Conservation (phyloP, 148 eudicot species). For the Fallopia convolvulus region DNA sequence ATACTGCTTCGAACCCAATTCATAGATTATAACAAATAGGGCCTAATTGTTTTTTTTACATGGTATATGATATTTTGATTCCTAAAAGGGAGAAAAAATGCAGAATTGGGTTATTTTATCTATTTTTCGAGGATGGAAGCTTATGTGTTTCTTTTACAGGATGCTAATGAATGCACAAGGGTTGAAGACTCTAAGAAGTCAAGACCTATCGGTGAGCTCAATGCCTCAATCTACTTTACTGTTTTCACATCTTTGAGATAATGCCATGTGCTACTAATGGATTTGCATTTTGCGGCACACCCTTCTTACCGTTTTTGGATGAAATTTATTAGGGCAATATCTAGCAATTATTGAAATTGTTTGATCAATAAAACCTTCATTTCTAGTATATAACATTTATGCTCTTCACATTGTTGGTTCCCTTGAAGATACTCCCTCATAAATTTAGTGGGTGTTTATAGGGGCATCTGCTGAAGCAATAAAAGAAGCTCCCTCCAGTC, state of each 20-base stretch:
- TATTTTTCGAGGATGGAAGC: not conserved
- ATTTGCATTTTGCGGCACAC: not conserved
- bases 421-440: not conserved
- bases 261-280: not conserved
- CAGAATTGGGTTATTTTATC: not conserved
- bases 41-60: not conserved
- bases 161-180: not conserved
- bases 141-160: not conserved
- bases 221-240: not conserved
- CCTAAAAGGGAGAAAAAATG: not conserved
- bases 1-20: not conserved
- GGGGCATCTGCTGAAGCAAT: conserved; percentile 24
- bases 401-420: not conserved
- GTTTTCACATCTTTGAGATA: not conserved
- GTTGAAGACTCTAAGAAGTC: not conserved
- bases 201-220: conserved; percentile 2
- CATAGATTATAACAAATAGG: not conserved
- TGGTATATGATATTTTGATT: not conserved
- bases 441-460: conserved; percentile 12
- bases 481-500: conserved; percentile 19
- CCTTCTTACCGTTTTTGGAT: not conserved
- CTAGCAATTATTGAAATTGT: not conserved
- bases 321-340: not conserved
- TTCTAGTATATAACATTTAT: not conserved
- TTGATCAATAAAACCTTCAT: not conserved